phyloP scores from a whole-genome alignment of 768 basidiomycete genomes.

The Candolleomyces aberdarensis region DNA sequence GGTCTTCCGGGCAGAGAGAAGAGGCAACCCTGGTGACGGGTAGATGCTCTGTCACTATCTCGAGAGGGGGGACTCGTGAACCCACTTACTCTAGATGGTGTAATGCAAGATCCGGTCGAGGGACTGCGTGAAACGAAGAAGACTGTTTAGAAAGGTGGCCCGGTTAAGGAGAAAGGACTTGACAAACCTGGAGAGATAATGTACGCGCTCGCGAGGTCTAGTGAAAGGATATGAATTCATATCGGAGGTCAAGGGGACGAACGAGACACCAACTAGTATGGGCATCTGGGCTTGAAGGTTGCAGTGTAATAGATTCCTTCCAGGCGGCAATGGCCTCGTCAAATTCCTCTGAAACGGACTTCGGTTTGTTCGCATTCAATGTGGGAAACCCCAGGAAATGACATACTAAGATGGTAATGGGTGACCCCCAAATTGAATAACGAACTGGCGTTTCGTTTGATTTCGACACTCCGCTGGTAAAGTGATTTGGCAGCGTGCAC shows the following conservation, averaged over 20 bases:
- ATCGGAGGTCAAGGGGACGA: neutral
- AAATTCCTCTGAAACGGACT: slow-evolving; percentile 65
- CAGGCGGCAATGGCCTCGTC: slow-evolving; percentile 82
- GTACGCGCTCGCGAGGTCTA: slow-evolving; percentile 88
- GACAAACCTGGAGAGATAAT: slow-evolving; percentile 61
- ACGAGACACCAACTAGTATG: slow-evolving; percentile 68
- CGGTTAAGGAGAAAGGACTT: slow-evolving; percentile 5
- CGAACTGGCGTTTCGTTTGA: slow-evolving; percentile 75
- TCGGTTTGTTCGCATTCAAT: neutral
- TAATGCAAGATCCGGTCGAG: slow-evolving; percentile 82
- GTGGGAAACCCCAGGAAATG: too few relatives aligned
- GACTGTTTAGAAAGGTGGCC: neutral
- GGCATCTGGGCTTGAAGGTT: slow-evolving; percentile 81
- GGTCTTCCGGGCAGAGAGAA: slow-evolving; percentile 83
- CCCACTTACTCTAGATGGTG: slow-evolving; percentile 72
- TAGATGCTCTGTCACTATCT: slow-evolving; percentile 21
- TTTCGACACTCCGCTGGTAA: slow-evolving; percentile 77
- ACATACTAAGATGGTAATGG: slow-evolving; percentile 83
- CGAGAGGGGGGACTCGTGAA: slow-evolving; percentile 20
- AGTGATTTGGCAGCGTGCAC: slow-evolving; percentile 73
- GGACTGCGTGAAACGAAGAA: slow-evolving; percentile 37
- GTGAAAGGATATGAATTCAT: slow-evolving; percentile 9
- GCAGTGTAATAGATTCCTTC: slow-evolving; percentile 79
- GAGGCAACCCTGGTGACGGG: slow-evolving; percentile 60
- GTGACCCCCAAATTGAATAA: slow-evolving; percentile 89